Evolutionary conservation across 169 alveolate species (phyloP).

Genomic region (Plasmodium gonderi): DNA sequence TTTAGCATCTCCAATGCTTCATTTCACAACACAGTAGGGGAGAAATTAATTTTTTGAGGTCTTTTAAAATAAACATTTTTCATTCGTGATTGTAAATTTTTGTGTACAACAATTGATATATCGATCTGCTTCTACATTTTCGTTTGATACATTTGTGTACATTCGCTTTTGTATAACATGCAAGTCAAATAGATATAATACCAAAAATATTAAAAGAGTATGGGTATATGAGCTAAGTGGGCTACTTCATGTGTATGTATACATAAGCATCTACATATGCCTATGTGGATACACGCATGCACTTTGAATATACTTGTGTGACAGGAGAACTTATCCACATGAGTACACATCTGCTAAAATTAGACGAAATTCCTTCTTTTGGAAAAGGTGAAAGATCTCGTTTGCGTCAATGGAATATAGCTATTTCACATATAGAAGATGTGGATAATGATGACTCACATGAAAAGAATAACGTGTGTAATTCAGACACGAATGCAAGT

Average conservation of each 20-base stretch:
- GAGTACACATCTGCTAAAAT: background rate
- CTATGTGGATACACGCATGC: background rate
- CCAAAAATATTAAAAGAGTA: background rate
- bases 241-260: no score
- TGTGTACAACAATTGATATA: background rate
- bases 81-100: background rate
- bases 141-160: background rate
- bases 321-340: no score
- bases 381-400: background rate
- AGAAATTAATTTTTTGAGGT: background rate
- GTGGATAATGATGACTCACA: background rate
- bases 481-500: conserved; percentile 43
- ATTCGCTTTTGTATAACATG: background rate
- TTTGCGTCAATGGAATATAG: conserved; percentile 18
- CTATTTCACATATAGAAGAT: background rate
- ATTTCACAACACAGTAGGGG: background rate
- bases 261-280: background rate
- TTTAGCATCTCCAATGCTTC: background rate
- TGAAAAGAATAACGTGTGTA: background rate
- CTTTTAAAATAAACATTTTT: background rate
- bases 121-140: background rate
- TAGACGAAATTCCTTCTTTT: background rate
- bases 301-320: background rate
- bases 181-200: background rate
- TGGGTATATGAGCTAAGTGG: background rate